Evolutionary conservation across 768 basidiomycete genomes (phyloP).

Genomic region (Trametes cubensis): DNA sequence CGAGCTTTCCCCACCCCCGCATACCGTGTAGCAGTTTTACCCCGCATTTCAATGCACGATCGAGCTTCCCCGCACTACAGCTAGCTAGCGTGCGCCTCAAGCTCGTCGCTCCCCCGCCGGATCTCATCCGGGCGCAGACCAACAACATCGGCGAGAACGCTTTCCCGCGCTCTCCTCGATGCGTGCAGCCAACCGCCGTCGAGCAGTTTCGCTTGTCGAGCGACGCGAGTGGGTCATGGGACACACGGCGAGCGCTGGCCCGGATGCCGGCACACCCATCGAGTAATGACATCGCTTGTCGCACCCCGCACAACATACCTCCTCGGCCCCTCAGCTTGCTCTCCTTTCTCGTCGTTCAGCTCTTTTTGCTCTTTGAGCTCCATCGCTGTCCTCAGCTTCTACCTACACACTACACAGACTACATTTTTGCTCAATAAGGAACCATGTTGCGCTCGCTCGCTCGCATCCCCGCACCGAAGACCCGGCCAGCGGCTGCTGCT

Average conservation of each 20-base stretch:
- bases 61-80: background rate
- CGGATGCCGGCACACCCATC: slow-evolving; percentile 5
- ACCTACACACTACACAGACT: background rate
- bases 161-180: background rate
- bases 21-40: background rate
- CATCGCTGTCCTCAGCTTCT: background rate
- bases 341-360: background rate
- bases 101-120: background rate
- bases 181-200: no score
- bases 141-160: background rate
- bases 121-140: slow-evolving; percentile 12
- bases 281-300: background rate
- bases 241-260: slow-evolving; percentile 12
- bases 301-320: background rate
- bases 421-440: no score
- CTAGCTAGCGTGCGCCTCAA: background rate
- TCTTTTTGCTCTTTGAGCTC: background rate
- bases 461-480: background rate
- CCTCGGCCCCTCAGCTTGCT: background rate
- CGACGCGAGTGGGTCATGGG: slow-evolving; percentile 2
- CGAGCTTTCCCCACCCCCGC: background rate
- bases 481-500: background rate
- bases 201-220: no score
- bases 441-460: slow-evolving; percentile 11
- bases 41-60: slow-evolving; percentile 2